A percentile compares a stretch with the other conserved stretches of the same genome.
Evolutionary conservation across 345 rosid species (phyloP).

Genomic region (Microcos paniculata): DNA sequence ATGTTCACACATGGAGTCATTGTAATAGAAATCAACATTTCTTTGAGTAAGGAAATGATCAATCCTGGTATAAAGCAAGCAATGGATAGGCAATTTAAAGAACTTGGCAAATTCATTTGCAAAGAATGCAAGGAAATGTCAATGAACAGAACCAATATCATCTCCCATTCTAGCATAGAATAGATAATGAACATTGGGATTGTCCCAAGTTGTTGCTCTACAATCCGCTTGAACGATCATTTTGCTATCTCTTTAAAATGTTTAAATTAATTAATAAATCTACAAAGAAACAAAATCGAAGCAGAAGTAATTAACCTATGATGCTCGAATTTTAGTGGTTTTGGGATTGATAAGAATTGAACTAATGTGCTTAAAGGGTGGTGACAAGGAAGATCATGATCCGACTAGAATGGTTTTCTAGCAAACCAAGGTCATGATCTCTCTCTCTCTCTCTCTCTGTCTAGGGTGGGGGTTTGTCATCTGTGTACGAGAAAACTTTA

Average conservation of each 20-base stretch:
- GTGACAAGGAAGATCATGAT: constrained; percentile 51
- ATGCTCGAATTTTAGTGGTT: not conserved
- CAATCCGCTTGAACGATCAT: constrained; percentile 55
- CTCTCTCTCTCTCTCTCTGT: too few relatives aligned
- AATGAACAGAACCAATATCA: constrained; percentile 61
- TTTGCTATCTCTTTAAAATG: constrained; percentile 40
- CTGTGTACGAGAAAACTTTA: constrained; percentile 13
- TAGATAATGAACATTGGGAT: constrained; percentile 59
- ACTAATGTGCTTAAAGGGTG: constrained; percentile 7
- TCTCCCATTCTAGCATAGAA: constrained; percentile 76
- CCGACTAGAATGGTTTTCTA: constrained; percentile 20
- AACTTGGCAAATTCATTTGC: constrained; percentile 70
- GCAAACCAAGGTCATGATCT: constrained; percentile 50
- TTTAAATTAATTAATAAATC: not conserved
- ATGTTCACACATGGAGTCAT: constrained; percentile 66
- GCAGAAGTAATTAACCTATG: not conserved
- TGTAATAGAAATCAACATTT: constrained; percentile 63
- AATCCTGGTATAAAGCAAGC: constrained; percentile 81
- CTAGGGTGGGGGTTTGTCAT: too few relatives aligned
- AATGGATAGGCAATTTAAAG: constrained; percentile 74
- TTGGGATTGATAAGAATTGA: not conserved
- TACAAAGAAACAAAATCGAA: not conserved
- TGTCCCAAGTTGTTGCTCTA: constrained; percentile 73
- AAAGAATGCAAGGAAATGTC: constrained; percentile 60
- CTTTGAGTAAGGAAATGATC: constrained; percentile 58